Evolutionary conservation across 2,329 filamentous ascomycete species (phyloP), one percentile per base, ranked within the genome.

Genomic region (Coniochaeta ligniaria): DNA sequence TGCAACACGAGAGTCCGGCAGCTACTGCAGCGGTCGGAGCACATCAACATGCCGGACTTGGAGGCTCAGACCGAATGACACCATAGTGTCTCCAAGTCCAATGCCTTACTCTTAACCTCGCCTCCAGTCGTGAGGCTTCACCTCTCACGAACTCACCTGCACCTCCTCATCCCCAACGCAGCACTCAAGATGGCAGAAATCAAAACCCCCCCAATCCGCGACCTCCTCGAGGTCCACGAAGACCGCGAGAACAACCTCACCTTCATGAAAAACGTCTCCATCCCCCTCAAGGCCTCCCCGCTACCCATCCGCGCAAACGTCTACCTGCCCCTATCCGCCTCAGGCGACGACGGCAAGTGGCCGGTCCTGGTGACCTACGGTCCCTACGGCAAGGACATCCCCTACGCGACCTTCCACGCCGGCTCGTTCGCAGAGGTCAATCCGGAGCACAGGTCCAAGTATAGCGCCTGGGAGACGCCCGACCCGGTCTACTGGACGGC

Each of bases 321-420:
- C 41, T 71, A 70, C 62, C 61, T 69, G 3, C 69, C 70, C 22
- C 65, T 67, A 14, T 36, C 58, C 2, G 47, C 59, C 16, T 52
- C 62, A 47, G 59, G 58, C 12, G 60, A 58, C 20, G 7, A 58
- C 20, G 24, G 59, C 20, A 69, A 64, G 47, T 78, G 78, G 24
- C 88, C 88, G 0, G 87, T 89, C 0, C 70, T 91, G 9, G 83
- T 88, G 2, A 91, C 87, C 0, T 91, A 91, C 64, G 88, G 88
- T 0, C 88, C 88, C 0, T 91, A 91, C 64, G 88, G 88, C 54
- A 91, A 91, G 66, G 87, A 91, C 65, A 88, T 90, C 38, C 82
- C 78, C 22, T 90, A 90, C 69, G 59, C 63, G n/a, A 76, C 71
- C 57, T 80, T 78, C 64, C 71, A 72, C 38, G 64, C 71, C 1